Evolutionary conservation across 805 yeast species (phyloP).

Genomic region (Isabelozyma rhagii): DNA sequence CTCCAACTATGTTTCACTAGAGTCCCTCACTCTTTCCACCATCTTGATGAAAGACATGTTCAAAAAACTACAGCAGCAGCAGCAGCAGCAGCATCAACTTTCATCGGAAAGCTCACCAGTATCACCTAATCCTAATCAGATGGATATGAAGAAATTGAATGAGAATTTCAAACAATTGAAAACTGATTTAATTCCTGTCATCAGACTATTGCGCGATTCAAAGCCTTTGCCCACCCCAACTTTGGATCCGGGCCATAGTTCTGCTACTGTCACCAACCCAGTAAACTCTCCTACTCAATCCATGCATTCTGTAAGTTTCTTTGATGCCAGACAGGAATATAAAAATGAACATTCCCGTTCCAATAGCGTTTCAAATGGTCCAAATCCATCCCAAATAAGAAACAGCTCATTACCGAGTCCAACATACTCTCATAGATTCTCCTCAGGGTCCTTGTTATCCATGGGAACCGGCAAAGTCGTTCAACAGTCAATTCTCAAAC

Average conservation of each 20-base stretch:
- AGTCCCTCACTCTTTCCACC: conserved; percentile 34
- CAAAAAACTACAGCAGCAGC: conserved; percentile 20
- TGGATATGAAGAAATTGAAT: conserved; percentile 39
- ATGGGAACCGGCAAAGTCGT: conserved; percentile 42
- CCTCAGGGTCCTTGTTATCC: conserved; percentile 35
- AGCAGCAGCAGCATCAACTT: conserved; percentile 4
- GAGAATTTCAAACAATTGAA: conserved; percentile 57
- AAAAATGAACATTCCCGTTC: conserved; percentile 4
- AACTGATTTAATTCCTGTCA: conserved; percentile 63
- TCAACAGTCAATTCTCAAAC: conserved; percentile 21
- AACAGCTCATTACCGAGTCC: conserved; percentile 15
- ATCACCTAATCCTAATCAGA: conserved; percentile 6
- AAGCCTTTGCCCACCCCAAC: conserved; percentile 69
- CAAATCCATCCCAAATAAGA: conserved; percentile 1
- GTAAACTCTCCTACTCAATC: conserved; percentile 30
- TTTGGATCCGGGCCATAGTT: conserved; percentile 32
- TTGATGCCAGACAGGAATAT: neutral
- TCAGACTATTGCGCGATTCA: conserved; percentile 59
- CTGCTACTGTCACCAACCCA: conserved; percentile 10
- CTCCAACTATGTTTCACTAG: conserved; percentile 33
- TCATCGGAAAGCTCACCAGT: conserved; percentile 7
- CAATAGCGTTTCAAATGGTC: conserved; percentile 4
- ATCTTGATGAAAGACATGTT: conserved; percentile 35
- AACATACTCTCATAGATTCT: conserved; percentile 31
- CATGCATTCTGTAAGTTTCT: conserved; percentile 6